Evolutionary conservation across 2,329 filamentous ascomycete genomes (phyloP).

Genomic region (Lecanosticta acicola): DNA sequence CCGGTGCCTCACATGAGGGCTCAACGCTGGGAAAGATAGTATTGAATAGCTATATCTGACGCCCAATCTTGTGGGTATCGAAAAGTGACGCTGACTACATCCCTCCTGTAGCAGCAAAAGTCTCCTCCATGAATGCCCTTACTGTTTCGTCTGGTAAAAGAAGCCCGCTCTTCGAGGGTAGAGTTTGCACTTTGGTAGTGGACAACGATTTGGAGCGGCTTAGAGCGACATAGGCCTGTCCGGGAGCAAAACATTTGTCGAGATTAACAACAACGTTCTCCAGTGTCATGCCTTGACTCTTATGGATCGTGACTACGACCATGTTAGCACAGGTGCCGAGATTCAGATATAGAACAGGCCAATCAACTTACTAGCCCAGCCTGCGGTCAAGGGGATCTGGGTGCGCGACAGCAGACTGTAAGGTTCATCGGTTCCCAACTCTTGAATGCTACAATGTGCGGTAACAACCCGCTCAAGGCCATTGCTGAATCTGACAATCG

Average conservation of each 20-base stretch:
- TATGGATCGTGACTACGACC: constrained; percentile 51
- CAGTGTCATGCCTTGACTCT: constrained; percentile 57
- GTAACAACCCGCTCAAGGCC: constrained; percentile 42
- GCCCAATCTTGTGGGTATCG: no score
- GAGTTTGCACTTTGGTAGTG: constrained; percentile 1
- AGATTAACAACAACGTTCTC: constrained; percentile 54
- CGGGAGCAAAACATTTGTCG: constrained; percentile 47
- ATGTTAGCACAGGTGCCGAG: not conserved
- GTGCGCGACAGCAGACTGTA: constrained; percentile 50
- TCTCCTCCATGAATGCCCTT: constrained; percentile 7
- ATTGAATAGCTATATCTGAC: no score
- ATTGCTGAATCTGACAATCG: constrained; percentile 50
- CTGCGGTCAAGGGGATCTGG: constrained; percentile 55
- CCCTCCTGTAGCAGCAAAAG: no score
- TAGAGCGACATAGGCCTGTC: constrained; percentile 59
- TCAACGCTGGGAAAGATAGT: no score
- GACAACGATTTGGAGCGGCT: constrained; percentile 48
- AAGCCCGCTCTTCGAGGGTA: not conserved
- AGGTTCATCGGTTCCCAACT: constrained; percentile 42
- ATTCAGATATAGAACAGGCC: no score
- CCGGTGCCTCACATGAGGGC: no score
- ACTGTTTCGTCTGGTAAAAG: constrained; percentile 4
- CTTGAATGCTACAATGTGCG: constrained; percentile 45
- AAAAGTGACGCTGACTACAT: no score
- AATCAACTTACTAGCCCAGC: constrained; percentile 47